Conservation (phyloP, 805 yeast species). For the Saccharomyces jurei region DNA sequence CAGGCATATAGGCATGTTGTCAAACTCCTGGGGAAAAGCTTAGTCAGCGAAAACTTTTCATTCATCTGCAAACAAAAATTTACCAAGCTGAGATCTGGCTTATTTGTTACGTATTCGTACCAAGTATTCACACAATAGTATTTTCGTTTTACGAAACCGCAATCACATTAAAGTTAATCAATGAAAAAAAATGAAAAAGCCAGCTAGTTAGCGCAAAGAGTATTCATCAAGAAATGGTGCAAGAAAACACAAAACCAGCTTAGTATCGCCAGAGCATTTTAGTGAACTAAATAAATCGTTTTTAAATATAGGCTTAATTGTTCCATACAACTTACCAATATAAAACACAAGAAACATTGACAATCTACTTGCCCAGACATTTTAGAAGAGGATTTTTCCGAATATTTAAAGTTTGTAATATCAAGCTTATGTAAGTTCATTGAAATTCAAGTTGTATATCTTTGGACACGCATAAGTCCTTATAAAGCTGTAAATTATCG, state of each 20-base stretch:
- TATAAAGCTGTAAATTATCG: neutral
- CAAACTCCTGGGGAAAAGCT: slow-evolving; percentile 22
- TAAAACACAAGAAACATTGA: neutral
- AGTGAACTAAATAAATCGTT: neutral
- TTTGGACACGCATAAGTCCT: neutral
- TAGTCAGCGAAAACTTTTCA: slow-evolving; percentile 3
- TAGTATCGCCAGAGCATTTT: too few species aligned
- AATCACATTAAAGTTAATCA: neutral
- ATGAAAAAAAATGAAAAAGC: neutral
- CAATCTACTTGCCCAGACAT: neutral
- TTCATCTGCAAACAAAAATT: neutral
- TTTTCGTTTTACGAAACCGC: neutral
- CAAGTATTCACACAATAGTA: neutral
- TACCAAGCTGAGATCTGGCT: neutral
- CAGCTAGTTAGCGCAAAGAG: neutral
- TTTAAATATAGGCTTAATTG: neutral
- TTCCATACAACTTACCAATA: neutral
- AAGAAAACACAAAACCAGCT: too few species aligned
- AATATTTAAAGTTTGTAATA: neutral
- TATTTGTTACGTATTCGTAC: neutral
- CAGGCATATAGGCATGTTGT: slow-evolving; percentile 17
- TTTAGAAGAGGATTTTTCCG: neutral
- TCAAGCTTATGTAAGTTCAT: neutral
- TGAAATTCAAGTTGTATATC: neutral
- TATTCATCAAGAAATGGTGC: neutral